Percentiles rank a stretch among this genome's conserved stretches.
Conservation (phyloP, 768 basidiomycete genomes). For the Trametes coccinea region DNA sequence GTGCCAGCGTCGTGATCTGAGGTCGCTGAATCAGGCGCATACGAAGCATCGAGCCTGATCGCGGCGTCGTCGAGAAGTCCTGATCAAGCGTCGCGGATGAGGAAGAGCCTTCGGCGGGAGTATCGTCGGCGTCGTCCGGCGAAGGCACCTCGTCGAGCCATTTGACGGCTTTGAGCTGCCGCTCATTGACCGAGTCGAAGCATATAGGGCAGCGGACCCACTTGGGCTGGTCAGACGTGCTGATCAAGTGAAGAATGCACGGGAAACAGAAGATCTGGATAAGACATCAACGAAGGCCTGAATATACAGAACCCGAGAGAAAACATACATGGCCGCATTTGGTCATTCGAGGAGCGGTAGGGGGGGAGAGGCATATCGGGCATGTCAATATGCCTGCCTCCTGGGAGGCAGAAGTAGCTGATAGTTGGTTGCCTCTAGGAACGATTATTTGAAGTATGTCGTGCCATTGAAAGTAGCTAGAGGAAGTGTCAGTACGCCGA, state of each 20-base stretch:
- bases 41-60: conserved; percentile 59
- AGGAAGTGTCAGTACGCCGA: conserved; percentile 12
- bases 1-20: conserved; percentile 90
- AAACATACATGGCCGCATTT: conserved; percentile 94
- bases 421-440: conserved; percentile 62
- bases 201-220: conserved; percentile 96
- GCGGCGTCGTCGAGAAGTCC: conserved; percentile 42
- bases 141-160: conserved; percentile 68
- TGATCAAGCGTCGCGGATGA: conserved; percentile 45
- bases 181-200: conserved; percentile 88
- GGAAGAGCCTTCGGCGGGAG: conserved; percentile 43
- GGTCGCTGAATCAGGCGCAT: conserved; percentile 94
- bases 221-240: conserved; percentile 76
- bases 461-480: conserved; percentile 92
- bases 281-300: conserved; percentile 12
- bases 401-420: conserved; percentile 47
- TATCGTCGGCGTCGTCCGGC: conserved; percentile 36
- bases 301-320: conserved; percentile 4
- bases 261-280: conserved; percentile 89
- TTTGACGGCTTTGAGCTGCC: conserved; percentile 89
- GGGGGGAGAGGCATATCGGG: conserved; percentile 93
- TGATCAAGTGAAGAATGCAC: conserved; percentile 90
- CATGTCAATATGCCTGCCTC: conserved; percentile 74
- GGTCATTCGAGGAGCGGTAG: conserved; percentile 89
- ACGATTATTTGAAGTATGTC: conserved; percentile 95